Percentiles rank a stretch among this genome's conserved stretches.
Evolutionary conservation across 805 yeast genomes (phyloP).

Genomic region (Metschnikowia picachoensis): DNA sequence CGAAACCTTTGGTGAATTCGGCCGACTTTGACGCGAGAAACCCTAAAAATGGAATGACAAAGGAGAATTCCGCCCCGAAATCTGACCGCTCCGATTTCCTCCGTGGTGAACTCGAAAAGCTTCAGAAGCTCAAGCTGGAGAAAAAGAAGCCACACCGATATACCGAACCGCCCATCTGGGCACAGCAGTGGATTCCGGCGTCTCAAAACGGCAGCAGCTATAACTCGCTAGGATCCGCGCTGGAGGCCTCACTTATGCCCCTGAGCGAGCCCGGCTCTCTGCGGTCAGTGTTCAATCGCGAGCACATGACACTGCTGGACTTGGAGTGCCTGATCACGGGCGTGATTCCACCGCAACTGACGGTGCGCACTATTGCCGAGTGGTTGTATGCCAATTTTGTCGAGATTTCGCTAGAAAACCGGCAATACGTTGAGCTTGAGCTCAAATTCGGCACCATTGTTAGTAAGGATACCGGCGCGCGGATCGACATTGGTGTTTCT

Average conservation of each 20-base stretch:
- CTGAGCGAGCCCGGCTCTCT: constrained; percentile 5
- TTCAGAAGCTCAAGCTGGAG: constrained; percentile 20
- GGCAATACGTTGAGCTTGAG: constrained; percentile 63
- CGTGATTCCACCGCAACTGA: constrained; percentile 72
- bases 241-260: neutral
- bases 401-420: constrained; percentile 54
- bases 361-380: constrained; percentile 75
- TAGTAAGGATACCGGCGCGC: constrained; percentile 57
- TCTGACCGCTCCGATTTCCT: neutral
- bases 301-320: constrained; percentile 32
- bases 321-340: constrained; percentile 62
- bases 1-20: neutral
- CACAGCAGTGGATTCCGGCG: constrained; percentile 55
- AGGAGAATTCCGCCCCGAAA: neutral
- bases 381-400: constrained; percentile 84
- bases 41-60: too few species aligned
- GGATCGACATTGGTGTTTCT: constrained; percentile 62
- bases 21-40: neutral
- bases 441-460: constrained; percentile 69
- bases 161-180: constrained; percentile 75
- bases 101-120: constrained; percentile 23
- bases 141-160: constrained; percentile 57
- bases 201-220: constrained; percentile 8
- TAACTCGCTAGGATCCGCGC: neutral
- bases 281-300: constrained; percentile 28